These are phyloP conservation scores for Eucalyptus cloeziana DNA, from an alignment of 345 rosid genomes.

Conservation along the genomic window DNA sequence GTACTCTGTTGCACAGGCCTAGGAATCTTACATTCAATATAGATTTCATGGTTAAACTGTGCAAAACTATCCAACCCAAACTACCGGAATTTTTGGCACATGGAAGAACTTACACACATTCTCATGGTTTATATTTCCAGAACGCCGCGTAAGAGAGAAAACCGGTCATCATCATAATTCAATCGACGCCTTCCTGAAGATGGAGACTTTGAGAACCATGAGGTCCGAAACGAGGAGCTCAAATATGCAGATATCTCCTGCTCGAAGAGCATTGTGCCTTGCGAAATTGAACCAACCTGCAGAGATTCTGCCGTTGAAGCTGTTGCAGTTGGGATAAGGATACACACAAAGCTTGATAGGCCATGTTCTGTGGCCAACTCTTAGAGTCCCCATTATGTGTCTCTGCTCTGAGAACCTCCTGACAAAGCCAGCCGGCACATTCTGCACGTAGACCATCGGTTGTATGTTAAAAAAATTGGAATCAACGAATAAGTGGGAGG, in stretches of 20 bases:
- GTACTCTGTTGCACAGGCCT: neutral
- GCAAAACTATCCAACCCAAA: neutral
- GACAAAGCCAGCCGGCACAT: neutral
- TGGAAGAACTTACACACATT: neutral
- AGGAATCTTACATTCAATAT: neutral
- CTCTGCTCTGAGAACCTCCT: neutral
- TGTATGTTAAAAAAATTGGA: neutral
- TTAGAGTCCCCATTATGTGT: neutral
- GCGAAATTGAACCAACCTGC: slow-evolving; percentile 7
- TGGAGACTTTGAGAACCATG: slow-evolving; percentile 1
- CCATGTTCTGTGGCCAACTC: neutral
- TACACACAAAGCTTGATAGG: neutral
- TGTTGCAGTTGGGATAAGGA: neutral
- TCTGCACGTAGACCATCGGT: neutral
- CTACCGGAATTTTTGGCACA: neutral
- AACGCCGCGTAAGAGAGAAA: neutral
- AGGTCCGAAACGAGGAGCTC: neutral
- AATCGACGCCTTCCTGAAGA: neutral
- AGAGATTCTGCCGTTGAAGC: neutral
- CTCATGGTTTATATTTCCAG: neutral
- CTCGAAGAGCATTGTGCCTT: neutral
- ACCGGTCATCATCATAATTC: neutral
- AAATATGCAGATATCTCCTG: slow-evolving; percentile 5
- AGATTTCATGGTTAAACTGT: neutral
- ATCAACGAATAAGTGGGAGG: neutral